These are phyloP conservation scores for Jaenimonas drosophilae DNA, from an alignment of 208 protist species.

Conservation along the genomic window DNA sequence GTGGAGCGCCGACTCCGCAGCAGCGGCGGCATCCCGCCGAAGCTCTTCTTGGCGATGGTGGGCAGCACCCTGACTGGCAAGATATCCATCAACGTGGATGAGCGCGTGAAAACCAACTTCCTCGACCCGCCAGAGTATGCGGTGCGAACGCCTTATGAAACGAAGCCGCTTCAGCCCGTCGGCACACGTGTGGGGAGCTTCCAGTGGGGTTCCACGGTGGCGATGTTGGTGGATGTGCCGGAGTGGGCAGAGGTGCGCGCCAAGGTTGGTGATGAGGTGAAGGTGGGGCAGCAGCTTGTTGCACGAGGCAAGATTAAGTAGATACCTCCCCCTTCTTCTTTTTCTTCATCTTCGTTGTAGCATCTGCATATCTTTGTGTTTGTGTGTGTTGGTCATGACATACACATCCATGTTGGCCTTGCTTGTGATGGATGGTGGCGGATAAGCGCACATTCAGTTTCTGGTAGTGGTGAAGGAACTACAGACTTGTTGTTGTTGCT, in stretches of 20 bases:
- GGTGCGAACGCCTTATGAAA: conserved; percentile 37
- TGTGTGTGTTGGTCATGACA: too few species aligned
- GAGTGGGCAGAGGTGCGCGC: conserved; percentile 18
- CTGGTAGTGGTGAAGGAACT: too few species aligned
- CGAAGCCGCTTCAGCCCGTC: conserved; percentile 16
- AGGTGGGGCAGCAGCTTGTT: conserved; percentile 56
- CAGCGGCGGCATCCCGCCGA: conserved; percentile 2
- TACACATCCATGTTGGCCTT: too few species aligned
- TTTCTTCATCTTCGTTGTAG: conserved; percentile 2
- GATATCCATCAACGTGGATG: conserved; percentile 55
- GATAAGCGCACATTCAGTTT: too few species aligned
- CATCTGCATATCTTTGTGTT: too few species aligned
- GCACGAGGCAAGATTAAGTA: conserved; percentile 2
- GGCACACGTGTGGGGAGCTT: conserved; percentile 51
- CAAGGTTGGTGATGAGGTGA: conserved; percentile 36
- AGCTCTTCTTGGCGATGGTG: conserved; percentile 51
- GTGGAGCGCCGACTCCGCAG: conserved; percentile 2
- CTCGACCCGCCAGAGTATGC: conserved; percentile 72
- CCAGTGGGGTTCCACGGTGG: conserved; percentile 82
- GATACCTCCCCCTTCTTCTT: conserved; percentile 4
- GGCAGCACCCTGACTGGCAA: conserved; percentile 67
- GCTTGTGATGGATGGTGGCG: too few species aligned
- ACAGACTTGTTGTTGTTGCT: too few species aligned
- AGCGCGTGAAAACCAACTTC: conserved; percentile 70
- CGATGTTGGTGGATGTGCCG: conserved; percentile 70